Evolutionary conservation across 495 filamentous ascomycete species (phyloP).

Genomic region (Lichina pygmaea): DNA sequence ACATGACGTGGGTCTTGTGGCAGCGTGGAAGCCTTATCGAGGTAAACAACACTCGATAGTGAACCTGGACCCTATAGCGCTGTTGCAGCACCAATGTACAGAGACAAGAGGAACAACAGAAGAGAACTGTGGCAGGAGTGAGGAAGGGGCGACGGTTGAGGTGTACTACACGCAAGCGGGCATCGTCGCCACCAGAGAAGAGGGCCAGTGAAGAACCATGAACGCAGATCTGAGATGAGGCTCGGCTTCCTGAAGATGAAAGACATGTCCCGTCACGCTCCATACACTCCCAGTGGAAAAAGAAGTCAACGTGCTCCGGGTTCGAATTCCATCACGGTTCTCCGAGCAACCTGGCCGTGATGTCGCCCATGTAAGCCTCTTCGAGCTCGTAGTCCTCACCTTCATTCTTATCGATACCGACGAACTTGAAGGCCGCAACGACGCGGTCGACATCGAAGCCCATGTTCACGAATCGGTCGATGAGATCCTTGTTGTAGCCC

Average conservation of each 20-base stretch:
- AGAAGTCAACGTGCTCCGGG: background rate
- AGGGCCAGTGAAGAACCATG: background rate
- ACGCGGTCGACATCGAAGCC: slow-evolving; percentile 79
- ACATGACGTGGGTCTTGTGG: too few relatives aligned
- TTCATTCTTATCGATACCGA: slow-evolving; percentile 50
- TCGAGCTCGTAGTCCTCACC: slow-evolving; percentile 64
- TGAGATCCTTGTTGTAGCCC: slow-evolving; percentile 64
- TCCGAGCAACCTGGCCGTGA: slow-evolving; percentile 60
- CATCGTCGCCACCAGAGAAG: background rate
- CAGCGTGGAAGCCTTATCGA: too few relatives aligned
- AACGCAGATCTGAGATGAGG: background rate
- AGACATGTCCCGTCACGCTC: background rate
- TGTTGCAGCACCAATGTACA: too few relatives aligned
- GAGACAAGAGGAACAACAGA: too few relatives aligned
- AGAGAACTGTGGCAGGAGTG: too few relatives aligned
- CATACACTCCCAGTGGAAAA: background rate
- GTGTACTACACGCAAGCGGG: too few relatives aligned
- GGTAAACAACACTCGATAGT: too few relatives aligned
- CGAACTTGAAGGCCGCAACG: slow-evolving; percentile 57
- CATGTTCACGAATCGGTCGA: slow-evolving; percentile 81
- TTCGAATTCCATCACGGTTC: slow-evolving; percentile 22
- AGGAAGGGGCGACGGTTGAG: too few relatives aligned
- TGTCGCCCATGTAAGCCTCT: slow-evolving; percentile 68
- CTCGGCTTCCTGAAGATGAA: background rate
- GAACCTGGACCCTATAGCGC: too few relatives aligned